Evolutionary conservation across 2,329 filamentous ascomycete genomes (phyloP).

Genomic region (Stachybotrys chartarum): DNA sequence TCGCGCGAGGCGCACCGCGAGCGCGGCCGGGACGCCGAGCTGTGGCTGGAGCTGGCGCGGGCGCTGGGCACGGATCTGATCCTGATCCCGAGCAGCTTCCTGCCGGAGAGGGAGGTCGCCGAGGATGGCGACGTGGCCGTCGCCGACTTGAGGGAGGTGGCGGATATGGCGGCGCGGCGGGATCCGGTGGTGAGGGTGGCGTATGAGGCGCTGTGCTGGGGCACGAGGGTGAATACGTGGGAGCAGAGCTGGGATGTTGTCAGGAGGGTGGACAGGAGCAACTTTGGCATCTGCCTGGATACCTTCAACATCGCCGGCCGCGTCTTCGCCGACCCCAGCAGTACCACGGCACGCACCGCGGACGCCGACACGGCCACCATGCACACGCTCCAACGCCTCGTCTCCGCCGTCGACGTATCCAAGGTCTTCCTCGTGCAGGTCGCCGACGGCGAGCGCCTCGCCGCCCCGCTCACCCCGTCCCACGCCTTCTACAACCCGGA

Average conservation of each 20-base stretch:
- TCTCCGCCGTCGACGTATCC: constrained; percentile 46
- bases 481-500: constrained; percentile 25
- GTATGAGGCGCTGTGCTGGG: constrained; percentile 69
- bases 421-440: constrained; percentile 74
- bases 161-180: constrained; percentile 57
- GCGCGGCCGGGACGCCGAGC: constrained; percentile 53
- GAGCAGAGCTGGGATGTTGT: constrained; percentile 66
- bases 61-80: constrained; percentile 64
- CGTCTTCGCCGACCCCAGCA: constrained; percentile 62
- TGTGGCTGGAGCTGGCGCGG: constrained; percentile 63
- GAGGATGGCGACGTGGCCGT: constrained; percentile 48
- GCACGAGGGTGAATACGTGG: constrained; percentile 64
- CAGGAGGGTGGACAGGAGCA: constrained; percentile 53
- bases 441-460: constrained; percentile 63
- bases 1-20: constrained; percentile 51
- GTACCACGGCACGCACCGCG: constrained; percentile 39
- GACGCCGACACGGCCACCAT: constrained; percentile 49
- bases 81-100: constrained; percentile 66
- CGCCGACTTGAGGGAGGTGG: constrained; percentile 54
- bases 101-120: constrained; percentile 38
- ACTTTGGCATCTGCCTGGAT: constrained; percentile 72
- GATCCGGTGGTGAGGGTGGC: constrained; percentile 56
- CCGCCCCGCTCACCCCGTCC: constrained; percentile 47
- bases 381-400: constrained; percentile 46
- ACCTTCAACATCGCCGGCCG: constrained; percentile 71